Evolutionary conservation across 352 stramenopile genomes (phyloP).

Genomic region (Globisporangium nodosum): DNA sequence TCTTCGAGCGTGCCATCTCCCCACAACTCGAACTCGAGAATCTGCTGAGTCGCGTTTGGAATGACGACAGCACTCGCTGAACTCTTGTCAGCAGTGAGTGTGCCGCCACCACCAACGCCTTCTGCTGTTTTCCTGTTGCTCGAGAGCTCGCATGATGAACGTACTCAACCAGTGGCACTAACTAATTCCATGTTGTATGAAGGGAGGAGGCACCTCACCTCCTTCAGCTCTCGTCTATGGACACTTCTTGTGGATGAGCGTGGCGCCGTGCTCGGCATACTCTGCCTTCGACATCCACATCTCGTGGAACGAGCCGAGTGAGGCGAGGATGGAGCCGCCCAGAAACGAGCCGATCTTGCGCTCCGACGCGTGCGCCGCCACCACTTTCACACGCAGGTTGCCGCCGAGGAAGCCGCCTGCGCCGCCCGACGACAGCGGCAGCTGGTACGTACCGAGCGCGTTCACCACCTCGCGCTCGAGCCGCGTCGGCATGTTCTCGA

Average conservation of each 20-base stretch:
- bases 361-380: constrained; percentile 60
- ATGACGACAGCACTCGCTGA: too few relatives aligned
- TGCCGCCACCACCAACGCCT: too few relatives aligned
- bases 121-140: too few relatives aligned
- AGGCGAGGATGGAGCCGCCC: constrained; percentile 96
- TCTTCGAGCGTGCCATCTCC: too few relatives aligned
- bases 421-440: constrained; percentile 20
- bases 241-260: constrained; percentile 97
- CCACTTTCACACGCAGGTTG: constrained; percentile 35
- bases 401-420: constrained; percentile 16
- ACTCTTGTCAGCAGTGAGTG: too few relatives aligned
- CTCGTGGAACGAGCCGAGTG: constrained; percentile 96
- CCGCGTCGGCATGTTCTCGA: constrained; percentile 66
- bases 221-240: neutral
- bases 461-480: constrained; percentile 74
- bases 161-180: too few relatives aligned
- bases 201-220: too few relatives aligned
- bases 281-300: constrained; percentile 99
- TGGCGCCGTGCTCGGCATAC: constrained; percentile 96
- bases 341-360: constrained; percentile 76
- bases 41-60: too few relatives aligned
- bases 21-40: too few relatives aligned
- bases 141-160: too few relatives aligned
- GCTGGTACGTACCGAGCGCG: constrained; percentile 30
- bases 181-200: too few relatives aligned